phyloP scores from a whole-genome alignment of 306 rosid species.

The Dalbergia oliveri region DNA sequence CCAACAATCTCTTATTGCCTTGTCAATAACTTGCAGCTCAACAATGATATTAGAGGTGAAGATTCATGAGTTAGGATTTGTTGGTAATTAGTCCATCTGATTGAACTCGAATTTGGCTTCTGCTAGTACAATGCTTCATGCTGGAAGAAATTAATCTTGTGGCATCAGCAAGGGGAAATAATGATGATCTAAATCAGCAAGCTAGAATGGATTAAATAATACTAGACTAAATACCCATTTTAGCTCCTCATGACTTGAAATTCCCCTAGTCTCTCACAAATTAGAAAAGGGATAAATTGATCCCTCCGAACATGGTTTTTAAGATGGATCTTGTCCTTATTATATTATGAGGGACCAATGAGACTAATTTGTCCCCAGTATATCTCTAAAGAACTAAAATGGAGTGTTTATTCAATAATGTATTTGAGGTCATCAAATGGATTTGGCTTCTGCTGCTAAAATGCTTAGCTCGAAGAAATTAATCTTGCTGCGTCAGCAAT shows the following conservation, averaged over 20 bases:
- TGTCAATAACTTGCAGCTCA: slow-evolving; percentile 1
- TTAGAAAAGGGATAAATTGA: too few species aligned
- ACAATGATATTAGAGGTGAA: slow-evolving; percentile 4
- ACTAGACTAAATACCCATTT: too few species aligned
- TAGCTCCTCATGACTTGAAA: too few species aligned
- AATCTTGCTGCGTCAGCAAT: too few species aligned
- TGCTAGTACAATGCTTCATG: background rate
- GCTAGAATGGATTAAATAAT: background rate
- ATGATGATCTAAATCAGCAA: background rate
- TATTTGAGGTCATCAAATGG: too few species aligned
- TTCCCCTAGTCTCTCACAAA: too few species aligned
- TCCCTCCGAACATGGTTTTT: too few species aligned
- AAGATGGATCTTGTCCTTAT: too few species aligned
- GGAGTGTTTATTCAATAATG: too few species aligned
- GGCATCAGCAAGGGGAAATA: background rate
- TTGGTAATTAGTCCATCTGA: background rate
- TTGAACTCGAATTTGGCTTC: background rate
- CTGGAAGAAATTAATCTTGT: background rate
- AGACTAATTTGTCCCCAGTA: too few species aligned
- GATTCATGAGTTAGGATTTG: slow-evolving; percentile 4
- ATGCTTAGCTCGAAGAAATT: background rate
- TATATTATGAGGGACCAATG: too few species aligned
- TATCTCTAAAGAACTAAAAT: too few species aligned
- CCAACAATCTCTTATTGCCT: background rate
- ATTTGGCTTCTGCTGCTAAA: background rate